phyloP scores from a whole-genome alignment of 1,284 basidiomycete species.

The Ceratobasidium sp. region DNA sequence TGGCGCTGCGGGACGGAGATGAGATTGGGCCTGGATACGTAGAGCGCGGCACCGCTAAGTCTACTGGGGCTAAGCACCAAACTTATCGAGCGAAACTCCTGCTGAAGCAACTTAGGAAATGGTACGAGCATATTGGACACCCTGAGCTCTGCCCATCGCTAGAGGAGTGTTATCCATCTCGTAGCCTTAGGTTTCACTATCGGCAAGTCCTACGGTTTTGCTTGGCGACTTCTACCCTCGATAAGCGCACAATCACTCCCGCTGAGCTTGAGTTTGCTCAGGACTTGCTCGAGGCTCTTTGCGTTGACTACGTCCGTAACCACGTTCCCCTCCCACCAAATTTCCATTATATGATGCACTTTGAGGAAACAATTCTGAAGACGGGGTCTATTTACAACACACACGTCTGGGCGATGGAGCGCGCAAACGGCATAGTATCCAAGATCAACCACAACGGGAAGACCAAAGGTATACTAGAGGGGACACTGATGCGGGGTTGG shows the following conservation, averaged over 20 bases:
- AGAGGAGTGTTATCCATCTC: not conserved
- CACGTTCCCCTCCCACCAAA: constrained; percentile 9
- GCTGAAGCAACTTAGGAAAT: not conserved
- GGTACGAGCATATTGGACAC: constrained; percentile 7
- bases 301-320: not conserved
- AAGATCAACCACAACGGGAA: constrained; percentile 20
- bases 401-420: constrained; percentile 26
- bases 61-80: constrained; percentile 9
- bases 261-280: not conserved
- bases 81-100: constrained; percentile 6
- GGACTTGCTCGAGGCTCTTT: not conserved
- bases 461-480: constrained; percentile 1
- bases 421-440: constrained; percentile 13
- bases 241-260: not conserved
- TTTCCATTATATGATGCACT: constrained; percentile 32
- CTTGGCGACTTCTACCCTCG: not conserved
- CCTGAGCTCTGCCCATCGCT: constrained; percentile 10
- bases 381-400: constrained; percentile 13
- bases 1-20: constrained; percentile 10
- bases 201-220: not conserved
- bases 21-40: not conserved
- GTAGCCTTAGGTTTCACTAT: constrained; percentile 1
- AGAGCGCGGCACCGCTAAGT: not conserved
- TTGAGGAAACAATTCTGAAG: constrained; percentile 23
- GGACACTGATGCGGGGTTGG: constrained; percentile 28